Evolutionary conservation across 176 grass and related monocot species (phyloP).

Genomic region (Themeda triandra): DNA sequence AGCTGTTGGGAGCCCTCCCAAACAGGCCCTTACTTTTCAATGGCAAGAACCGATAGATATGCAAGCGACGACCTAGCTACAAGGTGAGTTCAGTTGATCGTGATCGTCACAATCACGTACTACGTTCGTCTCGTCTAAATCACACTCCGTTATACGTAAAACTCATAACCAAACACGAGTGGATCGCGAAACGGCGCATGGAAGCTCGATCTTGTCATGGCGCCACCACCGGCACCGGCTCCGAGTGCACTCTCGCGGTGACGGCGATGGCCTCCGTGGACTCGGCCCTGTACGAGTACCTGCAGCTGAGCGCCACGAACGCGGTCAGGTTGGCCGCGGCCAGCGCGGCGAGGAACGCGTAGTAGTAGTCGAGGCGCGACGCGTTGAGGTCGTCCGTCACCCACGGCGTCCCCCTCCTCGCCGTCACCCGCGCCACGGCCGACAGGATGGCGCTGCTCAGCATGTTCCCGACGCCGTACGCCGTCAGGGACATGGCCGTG

Average conservation of each 20-base stretch:
- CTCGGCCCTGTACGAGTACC: slow-evolving; percentile 47
- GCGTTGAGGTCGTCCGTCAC: slow-evolving; percentile 74
- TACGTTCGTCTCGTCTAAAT: background rate
- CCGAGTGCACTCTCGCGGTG: background rate
- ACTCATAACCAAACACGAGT: background rate
- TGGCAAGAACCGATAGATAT: no score
- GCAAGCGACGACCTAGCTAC: no score
- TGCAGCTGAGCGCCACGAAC: slow-evolving; percentile 42
- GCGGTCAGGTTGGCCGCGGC: slow-evolving; percentile 38
- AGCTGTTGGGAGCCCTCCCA: no score
- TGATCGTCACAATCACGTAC: background rate
- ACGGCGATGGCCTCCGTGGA: slow-evolving; percentile 22
- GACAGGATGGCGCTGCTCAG: slow-evolving; percentile 67
- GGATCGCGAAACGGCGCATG: background rate
- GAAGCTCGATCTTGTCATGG: background rate
- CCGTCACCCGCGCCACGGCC: slow-evolving; percentile 40
- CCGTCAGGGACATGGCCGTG: slow-evolving; percentile 56
- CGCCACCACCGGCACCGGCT: slow-evolving; percentile 4
- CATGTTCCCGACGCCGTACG: slow-evolving; percentile 65
- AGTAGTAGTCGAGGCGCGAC: slow-evolving; percentile 74
- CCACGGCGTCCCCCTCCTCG: slow-evolving; percentile 37
- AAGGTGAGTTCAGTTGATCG: no score
- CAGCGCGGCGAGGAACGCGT: slow-evolving; percentile 54
- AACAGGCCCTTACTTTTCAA: no score
- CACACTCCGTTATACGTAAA: background rate